Base-by-base conservation (phyloP, 139 green algal genomes). In the Coelastrella sp. region DNA sequence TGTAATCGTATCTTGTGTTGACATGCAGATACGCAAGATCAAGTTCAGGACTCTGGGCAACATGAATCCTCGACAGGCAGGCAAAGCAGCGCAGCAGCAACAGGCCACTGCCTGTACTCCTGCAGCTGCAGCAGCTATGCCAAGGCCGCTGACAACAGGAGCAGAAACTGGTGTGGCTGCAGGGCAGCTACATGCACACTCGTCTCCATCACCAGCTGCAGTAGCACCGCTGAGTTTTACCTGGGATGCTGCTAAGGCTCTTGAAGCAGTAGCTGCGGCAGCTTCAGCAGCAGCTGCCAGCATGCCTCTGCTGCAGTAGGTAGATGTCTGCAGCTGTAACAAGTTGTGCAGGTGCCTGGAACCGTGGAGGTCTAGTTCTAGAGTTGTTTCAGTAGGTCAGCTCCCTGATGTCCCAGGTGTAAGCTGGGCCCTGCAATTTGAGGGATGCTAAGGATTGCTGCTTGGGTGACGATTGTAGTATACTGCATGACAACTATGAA, bases 31-130 rank as follows among this genome's bases (percentile, higher is more conserved):
- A 30, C 78, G 78, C 60, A 84, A 84, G 62, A 84, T 84, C 78
- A 84, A 84, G 62, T 84, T 84, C 78, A 69, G 78, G 30, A 75
- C 78, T 9, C 40, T 84, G 5, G 78, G 78, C 75, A 82, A 82
- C 17, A n/a, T 40, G 51, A 62, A 78, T 25, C 51, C 23, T 25
- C 38, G 25, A 11, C 40, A 15, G 19, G 67, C 67, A 34, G 38
- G 4, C 2, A 76, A 76, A 19, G 15, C 67, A 2, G 4, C 19
- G 19, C 15, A 34, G 23, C n/a, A 35, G 21, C 41, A 19, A 38
- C 23, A 62, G 67, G 32, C 50, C 15, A 32, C n/a, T n/a, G n/a
- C n/a, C n/a, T n/a, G n/a, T n/a, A n/a, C n/a, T n/a, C n/a, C n/a
- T n/a, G n/a, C 57, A 38, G 23, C 15, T 23, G 59, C 59, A 32